Percentiles rank a stretch among this genome's conserved stretches.
These are phyloP conservation scores for Hericium coralloides DNA, from an alignment of 768 basidiomycete species.

Conservation along the genomic window DNA sequence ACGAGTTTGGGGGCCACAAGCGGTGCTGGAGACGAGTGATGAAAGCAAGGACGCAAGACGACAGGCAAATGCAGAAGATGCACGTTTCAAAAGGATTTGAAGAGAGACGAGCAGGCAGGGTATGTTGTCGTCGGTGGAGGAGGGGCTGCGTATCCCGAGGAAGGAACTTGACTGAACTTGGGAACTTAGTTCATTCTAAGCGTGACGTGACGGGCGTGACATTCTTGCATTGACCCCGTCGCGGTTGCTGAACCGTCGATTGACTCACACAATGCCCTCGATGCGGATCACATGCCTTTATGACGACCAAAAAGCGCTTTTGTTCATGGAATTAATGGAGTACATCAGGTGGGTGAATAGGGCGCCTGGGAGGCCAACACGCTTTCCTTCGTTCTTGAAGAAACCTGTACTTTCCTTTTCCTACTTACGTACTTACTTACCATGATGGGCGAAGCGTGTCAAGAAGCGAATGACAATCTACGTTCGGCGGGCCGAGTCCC, in stretches of 20 bases:
- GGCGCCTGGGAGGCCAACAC: neutral
- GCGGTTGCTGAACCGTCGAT: neutral
- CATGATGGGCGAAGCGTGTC: neutral
- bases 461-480: neutral
- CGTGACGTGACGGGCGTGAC: slow-evolving; percentile 16
- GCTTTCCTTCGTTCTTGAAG: neutral
- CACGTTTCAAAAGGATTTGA: neutral
- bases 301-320: neutral
- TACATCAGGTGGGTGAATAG: too few species aligned
- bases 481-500: slow-evolving; percentile 1
- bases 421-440: slow-evolving; percentile 3
- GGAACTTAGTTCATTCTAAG: slow-evolving; percentile 19
- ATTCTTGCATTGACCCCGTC: neutral
- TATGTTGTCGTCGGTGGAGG: neutral
- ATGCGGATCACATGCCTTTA: neutral
- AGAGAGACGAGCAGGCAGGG: neutral
- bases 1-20: neutral
- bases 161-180: slow-evolving; percentile 14
- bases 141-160: slow-evolving; percentile 5
- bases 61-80: neutral
- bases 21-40: neutral
- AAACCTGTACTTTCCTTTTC: neutral
- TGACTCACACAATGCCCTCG: neutral
- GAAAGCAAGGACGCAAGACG: neutral
- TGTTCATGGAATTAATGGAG: neutral